These are phyloP conservation scores for Geotrichum siamense DNA, from an alignment of 1,139 yeast genomes.

Conservation along the genomic window DNA sequence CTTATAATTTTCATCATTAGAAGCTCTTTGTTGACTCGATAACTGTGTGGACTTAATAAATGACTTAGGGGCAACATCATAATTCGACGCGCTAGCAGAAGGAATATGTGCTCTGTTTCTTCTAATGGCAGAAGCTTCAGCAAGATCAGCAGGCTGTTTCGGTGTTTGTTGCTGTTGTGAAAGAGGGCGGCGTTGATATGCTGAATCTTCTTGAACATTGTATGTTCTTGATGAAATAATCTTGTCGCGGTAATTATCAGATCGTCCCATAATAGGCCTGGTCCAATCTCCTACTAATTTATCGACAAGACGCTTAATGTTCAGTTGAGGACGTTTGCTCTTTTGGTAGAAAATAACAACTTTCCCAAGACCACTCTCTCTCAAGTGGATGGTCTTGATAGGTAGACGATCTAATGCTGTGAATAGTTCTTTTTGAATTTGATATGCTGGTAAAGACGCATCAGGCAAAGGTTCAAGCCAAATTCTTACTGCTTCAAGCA, in stretches of 20 bases:
- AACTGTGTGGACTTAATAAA: constrained; percentile 42
- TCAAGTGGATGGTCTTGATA: constrained; percentile 87
- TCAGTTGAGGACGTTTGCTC: constrained; percentile 80
- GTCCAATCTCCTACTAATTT: constrained; percentile 95
- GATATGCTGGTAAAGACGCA: constrained; percentile 93
- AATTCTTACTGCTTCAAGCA: constrained; percentile 85
- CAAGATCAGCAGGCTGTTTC: constrained; percentile 48
- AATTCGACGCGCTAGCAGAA: constrained; percentile 77
- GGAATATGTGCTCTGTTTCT: constrained; percentile 95
- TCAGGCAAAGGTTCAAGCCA: constrained; percentile 99
- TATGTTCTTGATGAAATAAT: constrained; percentile 63
- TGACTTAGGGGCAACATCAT: constrained; percentile 83
- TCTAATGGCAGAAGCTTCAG: constrained; percentile 80
- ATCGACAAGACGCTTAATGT: constrained; percentile 82
- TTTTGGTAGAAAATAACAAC: constrained; percentile 90
- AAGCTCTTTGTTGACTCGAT: constrained; percentile 39
- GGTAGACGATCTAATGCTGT: constrained; percentile 70
- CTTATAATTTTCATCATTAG: constrained; percentile 65
- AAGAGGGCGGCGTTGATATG: constrained; percentile 19
- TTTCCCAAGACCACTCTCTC: constrained; percentile 92
- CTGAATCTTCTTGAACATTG: constrained; percentile 41
- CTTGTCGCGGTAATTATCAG: constrained; percentile 90
- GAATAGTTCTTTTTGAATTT: constrained; percentile 84
- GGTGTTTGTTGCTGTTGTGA: constrained; percentile 21
- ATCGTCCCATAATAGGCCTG: constrained; percentile 91